Base-by-base conservation (phyloP, 331 rosid species). In the Malus hybrid region DNA sequence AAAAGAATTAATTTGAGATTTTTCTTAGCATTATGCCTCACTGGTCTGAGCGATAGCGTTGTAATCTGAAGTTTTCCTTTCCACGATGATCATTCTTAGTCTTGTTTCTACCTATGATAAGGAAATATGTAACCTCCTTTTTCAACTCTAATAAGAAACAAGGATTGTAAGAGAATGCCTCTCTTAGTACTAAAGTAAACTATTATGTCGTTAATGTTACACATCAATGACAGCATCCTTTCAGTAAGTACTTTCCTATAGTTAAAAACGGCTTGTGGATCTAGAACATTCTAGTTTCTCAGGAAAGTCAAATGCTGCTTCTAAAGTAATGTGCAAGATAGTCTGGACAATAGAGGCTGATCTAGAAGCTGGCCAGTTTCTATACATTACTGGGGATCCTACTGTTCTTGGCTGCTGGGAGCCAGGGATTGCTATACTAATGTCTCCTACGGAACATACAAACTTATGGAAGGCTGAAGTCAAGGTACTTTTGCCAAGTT, bases 401-500 rank as follows among this genome's bases (percentile, higher is more conserved):
- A 81, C 78, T 74, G 88, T 77, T 66, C 87, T 94, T 69, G 97
- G 99, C 77, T 85, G 91, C 81, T 94, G 99, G 97, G 88, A 92
- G 64, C 96, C 93, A 27, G 86, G 84, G 74, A 85, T 81, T 83
- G 97, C 99, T 69, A 42, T 86, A 22, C 86, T 80, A 69, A 83
- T 94, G 97, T 91, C 91, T 76, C 93, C 90, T 69, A 80, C 86
- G 2, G 91, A 87, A 73, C 87, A 90, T 68, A 76, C 72, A 16
- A 87, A 92, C 84, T 67, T 85, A 84, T 94, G 99, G 99, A 90
- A 85, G 81, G 96, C 91, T 80, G 92, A 92, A 77, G 77, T 86
- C 77, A 73, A 85, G 99, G 99, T 94, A 84, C 55, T 70, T 76
- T 54, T 54, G 22, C 48, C 11, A 13, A 29, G 65, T 69, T 69